Evolutionary conservation across 768 basidiomycete genomes (phyloP).

Genomic region (Calocybe gangraenosa): DNA sequence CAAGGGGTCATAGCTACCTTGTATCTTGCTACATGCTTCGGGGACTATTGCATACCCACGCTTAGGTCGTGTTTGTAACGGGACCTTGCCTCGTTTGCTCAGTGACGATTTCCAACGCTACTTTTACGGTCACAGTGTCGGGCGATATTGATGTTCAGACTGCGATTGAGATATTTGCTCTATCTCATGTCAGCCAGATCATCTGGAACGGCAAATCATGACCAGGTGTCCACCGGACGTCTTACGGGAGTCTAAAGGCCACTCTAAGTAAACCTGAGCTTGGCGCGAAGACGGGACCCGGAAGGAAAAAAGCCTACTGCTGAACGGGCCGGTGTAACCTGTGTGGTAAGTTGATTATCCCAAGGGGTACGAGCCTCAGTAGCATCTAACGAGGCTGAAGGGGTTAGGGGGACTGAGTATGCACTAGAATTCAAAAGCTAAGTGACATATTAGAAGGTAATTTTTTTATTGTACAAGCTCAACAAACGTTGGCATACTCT

Average conservation of each 20-base stretch:
- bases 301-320: conserved; percentile 17
- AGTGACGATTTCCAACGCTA: not conserved
- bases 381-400: conserved; percentile 1
- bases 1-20: too few species aligned
- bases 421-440: not conserved
- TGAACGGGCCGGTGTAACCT: conserved; percentile 7
- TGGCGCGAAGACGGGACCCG: not conserved
- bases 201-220: conserved; percentile 6
- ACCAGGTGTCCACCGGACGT: not conserved
- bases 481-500: too few species aligned
- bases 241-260: conserved; percentile 7
- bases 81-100: too few species aligned
- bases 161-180: conserved; percentile 4
- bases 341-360: not conserved
- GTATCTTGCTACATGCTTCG: too few species aligned
- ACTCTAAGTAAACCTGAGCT: not conserved
- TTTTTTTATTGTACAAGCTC: not conserved
- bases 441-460: not conserved
- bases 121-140: too few species aligned
- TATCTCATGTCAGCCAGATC: conserved; percentile 1
- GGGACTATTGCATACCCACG: too few species aligned
- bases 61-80: too few species aligned
- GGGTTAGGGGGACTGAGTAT: not conserved
- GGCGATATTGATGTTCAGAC: conserved; percentile 5
- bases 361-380: not conserved